Percentiles rank a stretch among this genome's conserved stretches.
phyloP scores from a whole-genome alignment of 257 asterid species.

The Fraxinus quadrangulata region DNA sequence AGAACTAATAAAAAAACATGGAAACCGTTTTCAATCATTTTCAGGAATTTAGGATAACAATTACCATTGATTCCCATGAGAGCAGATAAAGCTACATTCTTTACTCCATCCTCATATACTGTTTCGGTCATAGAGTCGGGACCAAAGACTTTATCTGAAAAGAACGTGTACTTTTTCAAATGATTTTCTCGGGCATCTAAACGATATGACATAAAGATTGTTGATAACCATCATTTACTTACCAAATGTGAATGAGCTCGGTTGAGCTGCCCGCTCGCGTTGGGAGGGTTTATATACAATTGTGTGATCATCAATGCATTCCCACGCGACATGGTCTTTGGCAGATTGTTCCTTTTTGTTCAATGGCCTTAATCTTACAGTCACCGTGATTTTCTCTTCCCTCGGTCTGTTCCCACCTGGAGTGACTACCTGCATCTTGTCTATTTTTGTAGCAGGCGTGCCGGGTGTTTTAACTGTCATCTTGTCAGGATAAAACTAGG shows the following conservation, averaged over 20 bases:
- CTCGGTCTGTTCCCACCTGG: conserved; percentile 63
- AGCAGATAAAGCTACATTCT: conserved; percentile 89
- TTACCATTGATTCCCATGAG: conserved; percentile 95
- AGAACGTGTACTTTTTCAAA: not conserved
- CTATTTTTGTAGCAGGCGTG: conserved; percentile 53
- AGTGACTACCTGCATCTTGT: conserved; percentile 68
- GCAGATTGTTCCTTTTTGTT: conserved; percentile 78
- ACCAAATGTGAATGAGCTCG: conserved; percentile 76
- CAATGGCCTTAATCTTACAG: conserved; percentile 85
- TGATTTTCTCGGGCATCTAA: conserved; percentile 13
- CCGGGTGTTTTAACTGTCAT: conserved; percentile 78
- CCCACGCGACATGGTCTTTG: conserved; percentile 87
- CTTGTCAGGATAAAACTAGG: conserved; percentile 19
- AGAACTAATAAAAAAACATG: not conserved
- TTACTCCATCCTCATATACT: conserved; percentile 91
- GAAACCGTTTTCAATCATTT: not conserved
- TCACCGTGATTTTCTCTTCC: conserved; percentile 91
- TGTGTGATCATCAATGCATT: conserved; percentile 76
- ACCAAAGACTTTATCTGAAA: conserved; percentile 85
- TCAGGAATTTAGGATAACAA: conserved; percentile 10
- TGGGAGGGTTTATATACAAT: conserved; percentile 59
- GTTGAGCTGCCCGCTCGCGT: conserved; percentile 59
- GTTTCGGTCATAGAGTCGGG: conserved; percentile 69
- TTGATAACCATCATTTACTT: conserved; percentile 16
- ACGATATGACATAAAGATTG: not conserved